phyloP scores from a whole-genome alignment of 148 eudicot genomes.

The Spergularia bocconei region DNA sequence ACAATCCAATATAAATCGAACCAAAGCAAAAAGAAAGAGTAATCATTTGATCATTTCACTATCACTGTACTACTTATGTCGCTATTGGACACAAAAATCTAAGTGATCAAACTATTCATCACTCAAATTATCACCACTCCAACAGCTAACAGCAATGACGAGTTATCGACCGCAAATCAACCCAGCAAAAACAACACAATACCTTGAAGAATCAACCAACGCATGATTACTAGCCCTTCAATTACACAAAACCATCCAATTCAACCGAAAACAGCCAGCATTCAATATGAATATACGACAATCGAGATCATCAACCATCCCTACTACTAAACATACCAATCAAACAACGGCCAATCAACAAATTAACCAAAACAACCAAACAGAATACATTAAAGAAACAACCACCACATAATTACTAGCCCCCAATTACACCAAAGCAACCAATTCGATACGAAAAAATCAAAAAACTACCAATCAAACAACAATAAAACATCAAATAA shows the following conservation, averaged over 20 bases:
- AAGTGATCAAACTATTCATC: background rate
- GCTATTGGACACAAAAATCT: background rate
- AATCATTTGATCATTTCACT: too few relatives aligned
- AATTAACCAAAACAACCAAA: background rate
- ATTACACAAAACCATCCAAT: background rate
- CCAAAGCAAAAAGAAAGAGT: too few relatives aligned
- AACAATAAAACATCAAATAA: background rate
- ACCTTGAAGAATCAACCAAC: conserved; percentile 48
- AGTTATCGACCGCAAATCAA: background rate
- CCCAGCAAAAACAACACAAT: background rate
- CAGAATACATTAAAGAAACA: conserved; percentile 49
- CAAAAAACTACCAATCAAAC: background rate
- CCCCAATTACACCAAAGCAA: background rate
- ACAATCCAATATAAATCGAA: too few relatives aligned
- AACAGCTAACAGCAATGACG: background rate
- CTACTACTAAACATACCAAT: too few relatives aligned
- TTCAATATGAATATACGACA: too few relatives aligned
- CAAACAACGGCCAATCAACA: background rate
- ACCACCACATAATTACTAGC: too few relatives aligned
- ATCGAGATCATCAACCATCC: too few relatives aligned
- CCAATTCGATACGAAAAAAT: background rate
- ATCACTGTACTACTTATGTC: background rate
- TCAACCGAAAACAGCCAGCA: too few relatives aligned
- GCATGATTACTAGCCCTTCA: too few relatives aligned
- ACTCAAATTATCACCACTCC: background rate